phyloP scores from a whole-genome alignment of 1,284 basidiomycete genomes.

The Ceratobasidium sp. region DNA sequence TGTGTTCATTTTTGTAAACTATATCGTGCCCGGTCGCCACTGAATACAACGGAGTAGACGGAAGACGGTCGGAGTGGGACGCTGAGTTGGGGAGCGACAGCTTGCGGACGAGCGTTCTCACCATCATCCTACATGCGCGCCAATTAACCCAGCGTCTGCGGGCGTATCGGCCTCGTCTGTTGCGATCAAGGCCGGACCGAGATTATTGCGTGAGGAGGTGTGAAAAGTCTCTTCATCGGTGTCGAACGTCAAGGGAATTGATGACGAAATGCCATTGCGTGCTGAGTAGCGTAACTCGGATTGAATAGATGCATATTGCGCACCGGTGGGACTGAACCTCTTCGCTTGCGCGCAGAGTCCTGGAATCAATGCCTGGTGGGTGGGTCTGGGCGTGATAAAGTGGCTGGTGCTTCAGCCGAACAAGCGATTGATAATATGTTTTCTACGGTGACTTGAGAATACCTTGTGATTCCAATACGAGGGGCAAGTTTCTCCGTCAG shows the following conservation, averaged over 20 bases:
- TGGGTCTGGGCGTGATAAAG: slow-evolving; percentile 17
- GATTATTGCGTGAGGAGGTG: slow-evolving; percentile 30
- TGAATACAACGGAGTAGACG: slow-evolving; percentile 34
- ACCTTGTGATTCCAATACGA: slow-evolving; percentile 11
- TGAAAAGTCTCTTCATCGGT: slow-evolving; percentile 20
- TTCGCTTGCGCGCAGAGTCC: slow-evolving; percentile 9
- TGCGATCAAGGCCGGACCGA: slow-evolving; percentile 42
- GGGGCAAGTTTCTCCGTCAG: neutral
- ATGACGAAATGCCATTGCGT: slow-evolving; percentile 3
- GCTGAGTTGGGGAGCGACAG: neutral
- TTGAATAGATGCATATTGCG: slow-evolving; percentile 4
- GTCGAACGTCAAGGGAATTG: neutral
- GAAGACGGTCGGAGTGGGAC: neutral
- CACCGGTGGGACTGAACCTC: slow-evolving; percentile 2
- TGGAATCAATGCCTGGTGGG: slow-evolving; percentile 20
- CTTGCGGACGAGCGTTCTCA: neutral
- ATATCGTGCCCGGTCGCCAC: slow-evolving; percentile 23
- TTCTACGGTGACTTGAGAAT: neutral
- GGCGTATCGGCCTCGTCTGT: slow-evolving; percentile 8
- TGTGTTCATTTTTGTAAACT: slow-evolving; percentile 37
- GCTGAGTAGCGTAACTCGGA: neutral
- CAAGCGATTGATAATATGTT: neutral
- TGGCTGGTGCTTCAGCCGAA: slow-evolving; percentile 31
- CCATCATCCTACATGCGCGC: slow-evolving; percentile 35
- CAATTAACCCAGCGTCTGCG: neutral